phyloP scores from a whole-genome alignment of 345 rosid genomes.

The Arabis hirsuta region DNA sequence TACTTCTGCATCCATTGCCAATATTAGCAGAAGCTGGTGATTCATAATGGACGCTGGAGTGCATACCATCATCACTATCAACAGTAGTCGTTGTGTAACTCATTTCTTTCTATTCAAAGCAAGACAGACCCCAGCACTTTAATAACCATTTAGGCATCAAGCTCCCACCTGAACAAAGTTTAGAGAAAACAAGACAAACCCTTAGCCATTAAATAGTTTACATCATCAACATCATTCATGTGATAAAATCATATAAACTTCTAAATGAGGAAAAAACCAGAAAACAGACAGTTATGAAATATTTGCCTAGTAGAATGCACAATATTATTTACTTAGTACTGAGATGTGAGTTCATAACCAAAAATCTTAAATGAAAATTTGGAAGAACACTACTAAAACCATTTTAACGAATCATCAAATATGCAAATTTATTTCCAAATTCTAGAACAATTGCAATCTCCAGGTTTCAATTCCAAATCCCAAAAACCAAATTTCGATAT shows the following conservation, averaged over 20 bases:
- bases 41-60: conserved; percentile 57
- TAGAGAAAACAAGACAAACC: conserved; percentile 29
- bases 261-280: conserved; percentile 10
- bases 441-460: neutral
- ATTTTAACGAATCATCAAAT: conserved; percentile 5
- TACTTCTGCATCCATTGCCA: conserved; percentile 50
- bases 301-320: conserved; percentile 7
- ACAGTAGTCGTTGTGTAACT: conserved; percentile 49
- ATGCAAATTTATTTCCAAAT: conserved; percentile 13
- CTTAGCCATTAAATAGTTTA: neutral
- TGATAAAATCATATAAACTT: conserved; percentile 33
- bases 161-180: conserved; percentile 50
- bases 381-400: neutral
- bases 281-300: conserved; percentile 25
- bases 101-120: conserved; percentile 62
- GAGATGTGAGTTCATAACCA: conserved; percentile 5
- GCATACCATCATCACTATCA: conserved; percentile 66
- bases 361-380: neutral
- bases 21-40: conserved; percentile 58
- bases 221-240: conserved; percentile 12
- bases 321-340: conserved; percentile 1
- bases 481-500: neutral
- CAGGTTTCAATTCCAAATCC: conserved; percentile 22
- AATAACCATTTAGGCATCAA: conserved; percentile 50
- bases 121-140: conserved; percentile 44